A percentile compares a stretch with the other conserved stretches of the same genome.
Evolutionary conservation across 2,329 filamentous ascomycete genomes (phyloP).

Genomic region (Graphiopsis chlorocephala): DNA sequence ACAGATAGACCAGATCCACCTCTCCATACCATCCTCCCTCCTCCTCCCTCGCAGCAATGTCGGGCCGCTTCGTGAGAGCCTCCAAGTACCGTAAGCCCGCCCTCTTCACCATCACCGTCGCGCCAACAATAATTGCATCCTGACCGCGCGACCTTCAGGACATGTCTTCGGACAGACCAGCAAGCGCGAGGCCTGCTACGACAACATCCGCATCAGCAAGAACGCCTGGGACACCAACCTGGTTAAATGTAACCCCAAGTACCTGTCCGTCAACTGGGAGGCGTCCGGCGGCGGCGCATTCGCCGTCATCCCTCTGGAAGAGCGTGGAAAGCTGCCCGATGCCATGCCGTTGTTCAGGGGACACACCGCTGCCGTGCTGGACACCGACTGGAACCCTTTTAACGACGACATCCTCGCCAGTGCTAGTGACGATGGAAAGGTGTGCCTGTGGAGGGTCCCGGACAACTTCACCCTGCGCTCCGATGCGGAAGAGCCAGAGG

Average conservation of each 20-base stretch:
- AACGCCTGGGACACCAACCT: slow-evolving; percentile 99
- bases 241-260: slow-evolving; percentile 95
- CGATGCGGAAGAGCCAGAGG: slow-evolving; percentile 25
- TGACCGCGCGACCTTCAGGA: slow-evolving; percentile 56
- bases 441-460: slow-evolving; percentile 95
- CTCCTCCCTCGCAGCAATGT: slow-evolving; percentile 47
- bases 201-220: slow-evolving; percentile 93
- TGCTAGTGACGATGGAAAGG: slow-evolving; percentile 92
- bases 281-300: slow-evolving; percentile 93
- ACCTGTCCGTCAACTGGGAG: slow-evolving; percentile 98
- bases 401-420: slow-evolving; percentile 91
- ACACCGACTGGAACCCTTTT: slow-evolving; percentile 98
- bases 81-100: slow-evolving; percentile 67
- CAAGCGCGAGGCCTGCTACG: slow-evolving; percentile 97
- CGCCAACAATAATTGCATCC: slow-evolving; percentile 6
- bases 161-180: slow-evolving; percentile 97
- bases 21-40: background rate
- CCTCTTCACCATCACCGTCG: slow-evolving; percentile 24
- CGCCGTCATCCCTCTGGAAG: slow-evolving; percentile 86
- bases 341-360: slow-evolving; percentile 92
- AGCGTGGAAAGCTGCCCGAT: slow-evolving; percentile 88
- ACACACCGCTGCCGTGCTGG: slow-evolving; percentile 90
- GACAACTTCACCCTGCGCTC: slow-evolving; percentile 79
- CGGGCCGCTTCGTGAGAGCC: slow-evolving; percentile 69
- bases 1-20: background rate